A percentile compares a stretch with the other conserved stretches of the same genome.
These are phyloP conservation scores for Zelopaecilomyces penicillatus DNA, from an alignment of 2,329 filamentous ascomycete genomes.

Conservation along the genomic window DNA sequence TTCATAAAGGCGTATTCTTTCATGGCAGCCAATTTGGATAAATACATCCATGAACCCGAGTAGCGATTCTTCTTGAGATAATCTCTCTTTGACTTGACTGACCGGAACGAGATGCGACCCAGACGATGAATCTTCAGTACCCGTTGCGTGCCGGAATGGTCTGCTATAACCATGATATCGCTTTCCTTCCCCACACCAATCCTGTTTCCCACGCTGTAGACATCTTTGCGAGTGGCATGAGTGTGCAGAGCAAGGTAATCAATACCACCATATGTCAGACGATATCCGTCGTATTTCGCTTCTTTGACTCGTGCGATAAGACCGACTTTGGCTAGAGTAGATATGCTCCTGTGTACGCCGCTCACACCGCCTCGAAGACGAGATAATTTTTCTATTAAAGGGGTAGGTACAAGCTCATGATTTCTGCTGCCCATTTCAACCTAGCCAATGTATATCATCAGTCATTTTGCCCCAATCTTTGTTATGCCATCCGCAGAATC, in stretches of 20 bases:
- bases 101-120: conserved; percentile 92
- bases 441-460: conserved; percentile 34
- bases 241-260: conserved; percentile 96
- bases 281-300: conserved; percentile 94
- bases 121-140: conserved; percentile 95
- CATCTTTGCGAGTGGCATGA: conserved; percentile 66
- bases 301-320: conserved; percentile 92
- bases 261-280: conserved; percentile 89
- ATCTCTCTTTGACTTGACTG: conserved; percentile 91
- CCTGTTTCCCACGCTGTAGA: conserved; percentile 90
- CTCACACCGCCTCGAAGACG: conserved; percentile 69
- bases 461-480: no score
- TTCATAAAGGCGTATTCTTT: conserved; percentile 96
- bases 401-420: conserved; percentile 91
- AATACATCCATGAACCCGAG: conserved; percentile 94
- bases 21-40: conserved; percentile 83
- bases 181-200: conserved; percentile 97
- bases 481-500: background rate
- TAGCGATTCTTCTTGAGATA: conserved; percentile 76
- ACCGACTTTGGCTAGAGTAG: conserved; percentile 80
- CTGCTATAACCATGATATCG: conserved; percentile 90
- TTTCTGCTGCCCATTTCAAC: conserved; percentile 92
- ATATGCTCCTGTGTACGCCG: conserved; percentile 80
- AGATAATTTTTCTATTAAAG: conserved; percentile 76
- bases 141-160: conserved; percentile 64